A percentile compares a stretch with the other conserved stretches of the same genome.
phyloP scores from a whole-genome alignment of 371 early-diverging fungal genomes.

The Mucor piriformis region DNA sequence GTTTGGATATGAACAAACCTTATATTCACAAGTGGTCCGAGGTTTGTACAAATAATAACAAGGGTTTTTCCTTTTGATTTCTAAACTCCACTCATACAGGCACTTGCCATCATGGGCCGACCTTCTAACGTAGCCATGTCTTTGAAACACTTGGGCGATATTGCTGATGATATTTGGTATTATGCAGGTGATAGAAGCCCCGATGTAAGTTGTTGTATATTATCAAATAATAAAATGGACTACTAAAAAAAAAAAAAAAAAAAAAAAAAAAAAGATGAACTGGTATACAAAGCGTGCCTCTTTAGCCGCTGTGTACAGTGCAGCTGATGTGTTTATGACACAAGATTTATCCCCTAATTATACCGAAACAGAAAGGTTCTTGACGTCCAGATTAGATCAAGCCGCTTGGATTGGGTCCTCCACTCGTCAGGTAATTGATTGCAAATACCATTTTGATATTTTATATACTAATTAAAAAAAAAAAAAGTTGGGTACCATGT shows the following conservation, averaged over 20 bases:
- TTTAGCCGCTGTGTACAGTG: constrained; percentile 80
- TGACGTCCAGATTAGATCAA: constrained; percentile 77
- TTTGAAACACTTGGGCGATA: constrained; percentile 64
- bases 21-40: constrained; percentile 82
- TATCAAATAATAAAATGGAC: background rate
- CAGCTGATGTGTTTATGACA: constrained; percentile 90
- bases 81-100: constrained; percentile 46
- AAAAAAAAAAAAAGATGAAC: constrained; percentile 61
- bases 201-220: constrained; percentile 57
- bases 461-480: background rate
- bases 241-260: background rate
- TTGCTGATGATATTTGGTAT: constrained; percentile 88
- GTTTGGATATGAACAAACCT: constrained; percentile 77
- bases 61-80: background rate
- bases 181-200: constrained; percentile 85
- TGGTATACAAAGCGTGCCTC: constrained; percentile 87
- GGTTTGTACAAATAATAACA: constrained; percentile 28
- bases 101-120: constrained; percentile 80
- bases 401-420: constrained; percentile 66
- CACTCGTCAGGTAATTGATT: constrained; percentile 46
- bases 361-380: constrained; percentile 73
- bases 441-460: background rate
- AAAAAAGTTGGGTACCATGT: constrained; percentile 45
- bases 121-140: constrained; percentile 75
- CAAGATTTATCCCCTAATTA: constrained; percentile 78